Percentiles rank a stretch among this genome's conserved stretches.
These are phyloP conservation scores for Mytilinidion resinicola DNA, from an alignment of 495 filamentous ascomycete genomes.

Conservation along the genomic window DNA sequence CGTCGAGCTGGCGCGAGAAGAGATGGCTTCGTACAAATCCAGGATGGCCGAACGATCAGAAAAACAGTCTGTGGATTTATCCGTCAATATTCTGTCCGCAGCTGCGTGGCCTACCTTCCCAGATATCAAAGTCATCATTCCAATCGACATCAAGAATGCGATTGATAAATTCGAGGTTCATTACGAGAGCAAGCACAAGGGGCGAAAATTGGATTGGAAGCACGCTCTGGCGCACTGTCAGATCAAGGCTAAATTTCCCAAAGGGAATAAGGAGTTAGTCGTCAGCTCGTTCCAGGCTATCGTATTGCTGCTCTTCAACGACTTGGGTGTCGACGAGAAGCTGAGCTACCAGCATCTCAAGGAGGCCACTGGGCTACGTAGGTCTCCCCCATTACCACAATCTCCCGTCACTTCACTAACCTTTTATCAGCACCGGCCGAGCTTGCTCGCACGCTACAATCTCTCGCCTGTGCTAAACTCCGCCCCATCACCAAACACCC, in stretches of 20 bases:
- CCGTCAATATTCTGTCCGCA: slow-evolving; percentile 77
- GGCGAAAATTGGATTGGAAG: slow-evolving; percentile 83
- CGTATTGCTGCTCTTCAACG: slow-evolving; percentile 89
- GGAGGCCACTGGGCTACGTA: slow-evolving; percentile 60
- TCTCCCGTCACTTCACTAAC: slow-evolving; percentile 14
- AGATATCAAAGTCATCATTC: slow-evolving; percentile 69
- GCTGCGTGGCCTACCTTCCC: slow-evolving; percentile 91
- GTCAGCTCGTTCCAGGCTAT: slow-evolving; percentile 88
- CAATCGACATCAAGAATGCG: slow-evolving; percentile 59
- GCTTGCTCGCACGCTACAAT: slow-evolving; percentile 84
- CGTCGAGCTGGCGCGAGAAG: slow-evolving; percentile 80
- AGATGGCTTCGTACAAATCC: slow-evolving; percentile 70
- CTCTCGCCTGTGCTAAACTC: slow-evolving; percentile 80
- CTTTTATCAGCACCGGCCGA: slow-evolving; percentile 55
- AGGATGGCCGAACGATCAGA: slow-evolving; percentile 45
- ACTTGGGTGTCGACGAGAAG: slow-evolving; percentile 46
- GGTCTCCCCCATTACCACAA: slow-evolving; percentile 25
- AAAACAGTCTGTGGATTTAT: slow-evolving; percentile 62
- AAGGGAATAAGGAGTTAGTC: slow-evolving; percentile 74
- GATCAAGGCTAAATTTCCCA: slow-evolving; percentile 68
- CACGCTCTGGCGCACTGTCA: slow-evolving; percentile 84
- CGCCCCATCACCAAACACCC: slow-evolving; percentile 84
- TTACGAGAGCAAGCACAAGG: slow-evolving; percentile 81
- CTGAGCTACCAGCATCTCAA: slow-evolving; percentile 67
- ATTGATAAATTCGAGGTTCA: slow-evolving; percentile 69